phyloP scores from a whole-genome alignment of 23 red algal genomes.

The Gracilaria vermiculophylla region DNA sequence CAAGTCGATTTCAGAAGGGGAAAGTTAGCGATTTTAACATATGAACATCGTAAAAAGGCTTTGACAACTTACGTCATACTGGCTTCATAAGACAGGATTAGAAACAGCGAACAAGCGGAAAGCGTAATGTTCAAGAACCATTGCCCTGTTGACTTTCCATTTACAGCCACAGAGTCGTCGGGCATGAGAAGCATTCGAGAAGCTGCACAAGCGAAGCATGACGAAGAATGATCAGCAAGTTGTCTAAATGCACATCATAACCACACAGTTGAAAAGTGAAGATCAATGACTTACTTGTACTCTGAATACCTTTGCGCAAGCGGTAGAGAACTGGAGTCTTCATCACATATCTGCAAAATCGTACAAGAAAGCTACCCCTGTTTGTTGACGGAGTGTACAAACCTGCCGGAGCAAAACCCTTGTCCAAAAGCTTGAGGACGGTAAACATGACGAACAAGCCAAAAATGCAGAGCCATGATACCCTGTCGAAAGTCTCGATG shows the following conservation, averaged over 20 bases:
- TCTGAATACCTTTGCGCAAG: neutral
- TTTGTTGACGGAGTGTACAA: neutral
- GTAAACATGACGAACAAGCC: slow-evolving; percentile 24
- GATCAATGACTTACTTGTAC: neutral
- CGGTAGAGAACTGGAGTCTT: neutral
- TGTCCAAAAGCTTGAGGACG: slow-evolving; percentile 22
- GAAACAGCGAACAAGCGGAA: slow-evolving; percentile 18
- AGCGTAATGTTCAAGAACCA: slow-evolving; percentile 37
- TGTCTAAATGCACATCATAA: neutral
- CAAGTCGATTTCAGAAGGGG: too few species aligned
- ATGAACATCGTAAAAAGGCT: too few species aligned
- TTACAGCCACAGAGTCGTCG: neutral
- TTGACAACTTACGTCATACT: slow-evolving; percentile 59
- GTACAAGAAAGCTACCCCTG: neutral
- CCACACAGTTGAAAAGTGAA: neutral
- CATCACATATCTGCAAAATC: neutral
- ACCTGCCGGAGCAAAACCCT: neutral
- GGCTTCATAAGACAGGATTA: slow-evolving; percentile 31
- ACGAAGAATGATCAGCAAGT: neutral
- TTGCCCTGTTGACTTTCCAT: slow-evolving; percentile 12
- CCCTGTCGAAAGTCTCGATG: neutral
- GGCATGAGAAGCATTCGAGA: neutral
- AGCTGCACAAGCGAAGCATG: neutral
- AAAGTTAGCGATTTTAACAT: too few species aligned
- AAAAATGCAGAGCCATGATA: slow-evolving; percentile 10